Conservation (phyloP, 495 filamentous ascomycete genomes). For the Ascobolus immersus region DNA sequence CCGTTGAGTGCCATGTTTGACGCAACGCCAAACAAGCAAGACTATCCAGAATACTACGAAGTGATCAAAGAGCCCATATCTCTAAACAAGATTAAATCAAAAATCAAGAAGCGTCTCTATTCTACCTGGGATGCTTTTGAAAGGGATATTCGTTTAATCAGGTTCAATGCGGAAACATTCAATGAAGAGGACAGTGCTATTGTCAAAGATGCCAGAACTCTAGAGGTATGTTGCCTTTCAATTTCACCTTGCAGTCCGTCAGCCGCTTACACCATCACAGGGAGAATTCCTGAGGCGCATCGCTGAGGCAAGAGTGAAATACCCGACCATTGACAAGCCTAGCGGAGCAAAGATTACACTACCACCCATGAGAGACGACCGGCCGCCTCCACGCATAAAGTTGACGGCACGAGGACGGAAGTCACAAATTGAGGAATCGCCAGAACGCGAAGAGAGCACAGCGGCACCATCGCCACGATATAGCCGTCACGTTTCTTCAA, state of each 20-base stretch:
- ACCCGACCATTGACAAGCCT: no score
- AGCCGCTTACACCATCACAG: constrained; percentile 3
- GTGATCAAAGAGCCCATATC: constrained; percentile 48
- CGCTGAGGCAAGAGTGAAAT: constrained; percentile 37
- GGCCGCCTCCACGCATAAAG: no score
- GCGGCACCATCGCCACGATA: no score
- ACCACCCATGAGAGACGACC: no score
- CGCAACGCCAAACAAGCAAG: constrained; percentile 33
- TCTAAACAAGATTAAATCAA: constrained; percentile 45
- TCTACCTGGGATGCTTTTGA: constrained; percentile 53
- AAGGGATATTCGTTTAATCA: constrained; percentile 48
- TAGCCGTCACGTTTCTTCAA: no score
- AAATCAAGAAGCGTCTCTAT: constrained; percentile 37
- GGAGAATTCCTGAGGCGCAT: constrained; percentile 37
- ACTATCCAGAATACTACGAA: constrained; percentile 47
- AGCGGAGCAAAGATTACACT: no score
- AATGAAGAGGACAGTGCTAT: constrained; percentile 76
- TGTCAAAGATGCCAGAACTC: constrained; percentile 38
- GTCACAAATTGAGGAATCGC: no score
- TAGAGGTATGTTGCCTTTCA: constrained; percentile 32
- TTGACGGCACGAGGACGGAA: no score
- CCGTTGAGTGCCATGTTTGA: constrained; percentile 47
- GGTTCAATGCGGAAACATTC: constrained; percentile 64
- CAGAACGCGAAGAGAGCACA: no score
- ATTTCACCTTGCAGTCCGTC: neutral